Evolutionary conservation across 805 yeast genomes (phyloP), one percentile per base, ranked within the genome.

Genomic region (Hanseniaspora guilliermondii): DNA sequence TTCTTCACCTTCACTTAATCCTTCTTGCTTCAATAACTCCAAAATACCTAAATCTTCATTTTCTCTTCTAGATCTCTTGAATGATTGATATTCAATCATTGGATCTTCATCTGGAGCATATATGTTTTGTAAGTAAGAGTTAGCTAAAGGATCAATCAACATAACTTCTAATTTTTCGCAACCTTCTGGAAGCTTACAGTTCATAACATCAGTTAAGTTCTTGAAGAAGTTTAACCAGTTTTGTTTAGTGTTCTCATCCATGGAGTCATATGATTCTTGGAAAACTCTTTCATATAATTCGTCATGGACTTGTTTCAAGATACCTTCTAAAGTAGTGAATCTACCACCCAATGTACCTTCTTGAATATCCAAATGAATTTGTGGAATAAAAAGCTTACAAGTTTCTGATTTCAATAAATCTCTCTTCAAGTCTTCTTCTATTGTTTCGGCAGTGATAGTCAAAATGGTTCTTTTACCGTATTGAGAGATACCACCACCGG

Each of bases 81-180:
- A 87, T 56, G 93, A 96, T 70, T 85, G 96, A 57, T 85, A 78
- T 41, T 68, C 75, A 97, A 93, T 93, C 66, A 91, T 87, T 60
- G 99, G 99, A 70, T 93, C 99, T 41, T 79, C 78, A 70, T 93
- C 99, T 27, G 99, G 99, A 36, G 99, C 99, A 65, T 89, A 93
- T n/a, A 91, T 93, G 65, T 93, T 93, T 70, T 93, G 99, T 58
- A 93, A 85, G 64, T 93, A 93, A 0, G 96, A 87, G 4, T 95
- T 83, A 19, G 97, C 96, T 62, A 93, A 71, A 6, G 99, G 98
- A 69, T 93, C 99, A 59, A 82, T 88, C 94, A 93, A 85, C 41
- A 78, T 66, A 36, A 93, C 76, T 0, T 97, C 91, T 70, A 93
- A 89, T 56, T 83, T 79, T 12, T 45, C 50, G 16, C 22, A 17